phyloP scores from a whole-genome alignment of 2,329 filamentous ascomycete species.

The Scortechinia acanthostroma region DNA sequence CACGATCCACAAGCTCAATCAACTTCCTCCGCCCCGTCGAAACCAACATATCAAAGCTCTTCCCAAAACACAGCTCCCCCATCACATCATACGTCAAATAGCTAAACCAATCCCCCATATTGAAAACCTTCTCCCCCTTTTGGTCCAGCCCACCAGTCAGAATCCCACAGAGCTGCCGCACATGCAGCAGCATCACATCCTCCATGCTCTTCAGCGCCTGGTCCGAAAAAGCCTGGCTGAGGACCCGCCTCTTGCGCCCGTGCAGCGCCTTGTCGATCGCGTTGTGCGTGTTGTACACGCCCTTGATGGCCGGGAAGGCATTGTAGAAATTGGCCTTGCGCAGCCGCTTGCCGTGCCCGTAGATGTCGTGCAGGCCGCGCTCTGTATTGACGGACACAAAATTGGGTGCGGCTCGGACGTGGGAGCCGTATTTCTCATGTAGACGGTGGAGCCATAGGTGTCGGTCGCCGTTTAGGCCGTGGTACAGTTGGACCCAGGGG shows the following conservation, averaged over 20 bases:
- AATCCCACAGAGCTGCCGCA: constrained; percentile 24
- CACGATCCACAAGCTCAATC: constrained; percentile 28
- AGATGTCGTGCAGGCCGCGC: constrained; percentile 33
- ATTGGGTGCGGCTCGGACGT: constrained; percentile 8
- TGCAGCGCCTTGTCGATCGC: constrained; percentile 32
- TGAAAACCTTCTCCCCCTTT: constrained; percentile 7
- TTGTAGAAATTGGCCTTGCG: constrained; percentile 37
- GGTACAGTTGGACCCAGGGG: constrained; percentile 1
- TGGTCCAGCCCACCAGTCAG: constrained; percentile 7
- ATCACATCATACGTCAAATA: constrained; percentile 41
- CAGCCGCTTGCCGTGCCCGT: constrained; percentile 34
- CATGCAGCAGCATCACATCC: constrained; percentile 29
- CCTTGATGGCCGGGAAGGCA: constrained; percentile 30
- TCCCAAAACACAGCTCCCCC: constrained; percentile 34
- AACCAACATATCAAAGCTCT: constrained; percentile 31
- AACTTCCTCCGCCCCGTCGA: constrained; percentile 26
- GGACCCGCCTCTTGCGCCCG: constrained; percentile 32
- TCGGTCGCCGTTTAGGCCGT: not conserved
- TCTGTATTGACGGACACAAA: constrained; percentile 11
- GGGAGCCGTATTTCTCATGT: not conserved
- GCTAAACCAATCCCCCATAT: constrained; percentile 32
- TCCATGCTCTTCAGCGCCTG: constrained; percentile 33
- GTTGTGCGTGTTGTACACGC: constrained; percentile 30
- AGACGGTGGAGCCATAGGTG: not conserved
- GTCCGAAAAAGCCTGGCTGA: constrained; percentile 35